Conservation (phyloP, 805 yeast species). For the Wickerhamiella nectarea region DNA sequence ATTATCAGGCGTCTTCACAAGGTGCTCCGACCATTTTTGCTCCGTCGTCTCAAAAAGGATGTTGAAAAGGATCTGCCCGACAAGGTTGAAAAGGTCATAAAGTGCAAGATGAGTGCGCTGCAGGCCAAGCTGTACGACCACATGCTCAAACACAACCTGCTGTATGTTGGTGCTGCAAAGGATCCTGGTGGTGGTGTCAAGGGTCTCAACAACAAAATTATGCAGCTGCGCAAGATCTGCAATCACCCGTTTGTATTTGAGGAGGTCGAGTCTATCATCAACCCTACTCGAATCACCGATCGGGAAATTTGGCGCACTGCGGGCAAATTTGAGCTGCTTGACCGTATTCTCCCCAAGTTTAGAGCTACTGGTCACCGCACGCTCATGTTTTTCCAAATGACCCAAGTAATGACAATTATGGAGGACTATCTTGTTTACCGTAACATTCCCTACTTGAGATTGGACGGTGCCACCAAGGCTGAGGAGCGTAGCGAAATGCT, state of each 20-base stretch:
- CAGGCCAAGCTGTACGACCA: constrained; percentile 79
- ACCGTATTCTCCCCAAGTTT: constrained; percentile 77
- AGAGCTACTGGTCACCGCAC: constrained; percentile 79
- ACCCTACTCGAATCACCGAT: constrained; percentile 57
- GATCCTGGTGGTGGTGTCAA: constrained; percentile 38
- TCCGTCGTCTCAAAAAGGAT: constrained; percentile 91
- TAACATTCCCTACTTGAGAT: constrained; percentile 67
- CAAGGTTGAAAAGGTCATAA: constrained; percentile 85
- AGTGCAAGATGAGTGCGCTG: constrained; percentile 81
- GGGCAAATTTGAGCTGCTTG: constrained; percentile 90
- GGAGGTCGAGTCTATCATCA: constrained; percentile 72
- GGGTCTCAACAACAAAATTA: constrained; percentile 84
- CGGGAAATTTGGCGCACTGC: constrained; percentile 80
- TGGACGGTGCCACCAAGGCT: constrained; percentile 91
- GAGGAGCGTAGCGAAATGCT: constrained; percentile 84
- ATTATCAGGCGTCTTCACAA: constrained; percentile 92
- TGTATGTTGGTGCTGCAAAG: constrained; percentile 51
- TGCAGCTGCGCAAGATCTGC: constrained; percentile 94
- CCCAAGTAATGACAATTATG: constrained; percentile 97
- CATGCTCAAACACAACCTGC: constrained; percentile 73
- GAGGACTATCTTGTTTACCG: constrained; percentile 73
- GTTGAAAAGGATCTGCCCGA: constrained; percentile 94
- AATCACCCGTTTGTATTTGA: constrained; percentile 95
- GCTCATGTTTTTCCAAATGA: constrained; percentile 91
- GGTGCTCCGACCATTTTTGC: constrained; percentile 82